Conservation (phyloP, 177 flowering plant species). For the Vitis hybrid region DNA sequence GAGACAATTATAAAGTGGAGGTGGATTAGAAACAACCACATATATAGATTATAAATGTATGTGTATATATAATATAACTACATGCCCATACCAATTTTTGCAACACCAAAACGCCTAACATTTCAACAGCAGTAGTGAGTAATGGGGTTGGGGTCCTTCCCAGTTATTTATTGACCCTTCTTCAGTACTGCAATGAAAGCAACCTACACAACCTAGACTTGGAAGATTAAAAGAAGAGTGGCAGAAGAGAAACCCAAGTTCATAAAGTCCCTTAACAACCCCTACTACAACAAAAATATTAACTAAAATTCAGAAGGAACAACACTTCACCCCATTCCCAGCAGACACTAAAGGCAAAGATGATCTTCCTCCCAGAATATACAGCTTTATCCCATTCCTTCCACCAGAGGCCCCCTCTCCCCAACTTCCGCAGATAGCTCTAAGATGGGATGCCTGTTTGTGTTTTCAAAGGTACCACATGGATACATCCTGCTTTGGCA, state of each 20-base stretch:
- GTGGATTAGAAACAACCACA: too few relatives aligned
- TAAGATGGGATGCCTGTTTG: not conserved
- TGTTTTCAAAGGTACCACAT: slow-evolving; percentile 40
- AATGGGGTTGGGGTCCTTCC: too few relatives aligned
- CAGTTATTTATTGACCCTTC: too few relatives aligned
- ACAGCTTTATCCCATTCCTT: slow-evolving; percentile 2
- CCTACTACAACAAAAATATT: not conserved
- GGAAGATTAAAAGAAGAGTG: too few relatives aligned
- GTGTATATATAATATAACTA: not conserved
- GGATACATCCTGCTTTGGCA: slow-evolving; percentile 36
- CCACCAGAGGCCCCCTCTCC: not conserved
- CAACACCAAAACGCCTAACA: not conserved
- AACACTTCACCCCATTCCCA: not conserved
- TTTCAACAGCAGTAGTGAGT: not conserved
- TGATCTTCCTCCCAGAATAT: slow-evolving; percentile 1
- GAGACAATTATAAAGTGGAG: too few relatives aligned
- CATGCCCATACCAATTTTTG: slow-evolving; percentile 1
- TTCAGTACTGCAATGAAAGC: too few relatives aligned
- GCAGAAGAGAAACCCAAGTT: too few relatives aligned
- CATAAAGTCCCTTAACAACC: too few relatives aligned
- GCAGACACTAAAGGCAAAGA: not conserved
- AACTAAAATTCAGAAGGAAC: not conserved
- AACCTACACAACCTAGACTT: too few relatives aligned
- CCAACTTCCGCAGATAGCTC: not conserved
- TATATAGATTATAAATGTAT: not conserved